Evolutionary conservation across 2,329 filamentous ascomycete species (phyloP).

Genomic region (Fusarium mundagurra): DNA sequence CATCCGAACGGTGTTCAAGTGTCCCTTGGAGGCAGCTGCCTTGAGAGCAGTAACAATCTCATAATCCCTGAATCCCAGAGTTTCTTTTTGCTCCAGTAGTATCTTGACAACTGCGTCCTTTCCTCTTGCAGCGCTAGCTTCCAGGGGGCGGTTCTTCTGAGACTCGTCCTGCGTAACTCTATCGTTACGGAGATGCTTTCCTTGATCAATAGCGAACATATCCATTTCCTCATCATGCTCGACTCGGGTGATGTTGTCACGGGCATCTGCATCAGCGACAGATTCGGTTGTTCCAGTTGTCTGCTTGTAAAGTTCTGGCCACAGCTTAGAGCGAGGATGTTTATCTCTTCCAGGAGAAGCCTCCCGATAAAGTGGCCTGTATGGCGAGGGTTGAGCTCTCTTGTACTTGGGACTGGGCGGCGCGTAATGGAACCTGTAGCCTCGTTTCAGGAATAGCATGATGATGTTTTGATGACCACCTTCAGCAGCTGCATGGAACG

Average conservation of each 20-base stretch:
- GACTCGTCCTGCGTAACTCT: fast-evolving
- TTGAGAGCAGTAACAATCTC: background rate
- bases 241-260: background rate
- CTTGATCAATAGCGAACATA: background rate
- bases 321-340: background rate
- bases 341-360: background rate
- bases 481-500: constrained; percentile 7
- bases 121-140: background rate
- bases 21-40: background rate
- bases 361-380: background rate
- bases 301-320: background rate
- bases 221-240: background rate
- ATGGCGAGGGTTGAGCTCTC: background rate
- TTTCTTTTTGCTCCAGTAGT: background rate
- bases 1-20: background rate
- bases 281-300: fast-evolving
- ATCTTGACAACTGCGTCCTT: background rate
- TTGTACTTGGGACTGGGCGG: background rate
- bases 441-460: background rate
- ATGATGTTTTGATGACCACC: constrained; percentile 14
- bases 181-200: too few species aligned
- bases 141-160: background rate
- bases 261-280: background rate
- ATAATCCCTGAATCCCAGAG: background rate
- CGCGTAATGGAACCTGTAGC: background rate